Conservation (phyloP, 176 grass and related monocot genomes). For the Secale cereale region DNA sequence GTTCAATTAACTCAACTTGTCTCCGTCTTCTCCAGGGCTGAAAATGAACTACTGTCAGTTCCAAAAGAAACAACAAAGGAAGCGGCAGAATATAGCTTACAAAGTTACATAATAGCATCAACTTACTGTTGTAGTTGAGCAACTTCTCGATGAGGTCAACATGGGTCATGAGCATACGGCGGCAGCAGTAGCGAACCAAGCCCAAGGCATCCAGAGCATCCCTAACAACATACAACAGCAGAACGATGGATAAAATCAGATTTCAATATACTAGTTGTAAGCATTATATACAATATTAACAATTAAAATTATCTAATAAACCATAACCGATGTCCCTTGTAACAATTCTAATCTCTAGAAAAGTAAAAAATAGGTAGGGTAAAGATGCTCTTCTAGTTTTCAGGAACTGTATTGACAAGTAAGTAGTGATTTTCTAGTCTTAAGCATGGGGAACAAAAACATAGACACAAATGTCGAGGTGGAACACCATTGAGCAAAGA, state of each 20-base stretch:
- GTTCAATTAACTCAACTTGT: slow-evolving; percentile 11
- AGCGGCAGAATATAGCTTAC: neutral
- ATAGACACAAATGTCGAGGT: neutral
- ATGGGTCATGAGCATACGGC: slow-evolving; percentile 98
- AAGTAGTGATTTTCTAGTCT: neutral
- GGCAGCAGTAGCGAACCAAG: slow-evolving; percentile 86
- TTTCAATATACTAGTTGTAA: neutral
- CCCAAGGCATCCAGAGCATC: slow-evolving; percentile 92
- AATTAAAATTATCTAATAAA: neutral
- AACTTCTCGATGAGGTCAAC: slow-evolving; percentile 96
- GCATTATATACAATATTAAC: neutral
- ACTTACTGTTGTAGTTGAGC: slow-evolving; percentile 96
- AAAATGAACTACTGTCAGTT: slow-evolving; percentile 17
- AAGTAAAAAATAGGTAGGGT: neutral
- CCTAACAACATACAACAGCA: slow-evolving; percentile 33
- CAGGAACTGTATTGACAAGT: neutral
- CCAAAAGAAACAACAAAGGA: neutral
- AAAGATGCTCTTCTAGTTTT: neutral
- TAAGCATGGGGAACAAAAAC: too few species aligned
- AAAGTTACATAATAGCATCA: neutral
- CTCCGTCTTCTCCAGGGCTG: slow-evolving; percentile 69
- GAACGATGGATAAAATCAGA: neutral
- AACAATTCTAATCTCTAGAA: neutral
- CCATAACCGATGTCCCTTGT: neutral
- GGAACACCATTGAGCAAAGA: neutral